Conservation (phyloP, 75 land plant genomes). For the Azolla pinnata region DNA sequence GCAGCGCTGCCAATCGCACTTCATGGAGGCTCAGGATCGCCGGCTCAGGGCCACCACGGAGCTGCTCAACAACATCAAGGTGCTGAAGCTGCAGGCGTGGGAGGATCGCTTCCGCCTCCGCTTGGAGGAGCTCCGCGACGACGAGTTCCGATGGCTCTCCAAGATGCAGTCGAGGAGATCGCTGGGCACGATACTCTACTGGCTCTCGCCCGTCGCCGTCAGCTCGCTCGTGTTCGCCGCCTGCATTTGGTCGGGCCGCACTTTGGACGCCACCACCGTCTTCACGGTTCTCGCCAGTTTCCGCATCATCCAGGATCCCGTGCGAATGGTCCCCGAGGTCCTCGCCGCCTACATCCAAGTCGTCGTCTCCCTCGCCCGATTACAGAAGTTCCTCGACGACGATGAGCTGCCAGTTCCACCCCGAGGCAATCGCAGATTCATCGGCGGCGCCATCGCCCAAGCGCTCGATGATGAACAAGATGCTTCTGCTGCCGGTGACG, state of each 20-base stretch:
- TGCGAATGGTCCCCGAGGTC: conserved; percentile 55
- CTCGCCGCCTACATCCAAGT: conserved; percentile 52
- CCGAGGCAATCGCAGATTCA: no score
- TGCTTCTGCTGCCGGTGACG: conserved; percentile 18
- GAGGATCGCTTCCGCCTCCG: conserved; percentile 48
- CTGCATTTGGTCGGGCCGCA: conserved; percentile 21
- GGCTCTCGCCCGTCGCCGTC: conserved; percentile 57
- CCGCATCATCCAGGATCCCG: conserved; percentile 52
- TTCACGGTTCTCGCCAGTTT: conserved; percentile 58
- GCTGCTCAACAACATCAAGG: conserved; percentile 59
- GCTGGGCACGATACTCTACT: conserved; percentile 38
- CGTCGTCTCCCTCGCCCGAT: conserved; percentile 56
- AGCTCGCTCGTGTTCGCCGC: conserved; percentile 44
- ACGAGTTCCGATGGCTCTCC: conserved; percentile 50
- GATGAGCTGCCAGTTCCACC: conserved; percentile 51
- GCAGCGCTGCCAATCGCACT: conserved; percentile 36
- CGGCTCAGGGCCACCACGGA: conserved; percentile 58
- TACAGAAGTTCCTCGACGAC: conserved; percentile 48
- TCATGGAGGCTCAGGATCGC: conserved; percentile 53
- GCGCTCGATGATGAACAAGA: no score
- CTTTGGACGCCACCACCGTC: conserved; percentile 43
- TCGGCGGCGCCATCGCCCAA: no score
- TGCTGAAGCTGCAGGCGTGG: conserved; percentile 83
- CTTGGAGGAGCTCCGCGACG: conserved; percentile 35
- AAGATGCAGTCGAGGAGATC: conserved; percentile 30